Base-by-base conservation (phyloP, 2,329 filamentous ascomycete genomes). In the Pseudogymnoascus sp. region DNA sequence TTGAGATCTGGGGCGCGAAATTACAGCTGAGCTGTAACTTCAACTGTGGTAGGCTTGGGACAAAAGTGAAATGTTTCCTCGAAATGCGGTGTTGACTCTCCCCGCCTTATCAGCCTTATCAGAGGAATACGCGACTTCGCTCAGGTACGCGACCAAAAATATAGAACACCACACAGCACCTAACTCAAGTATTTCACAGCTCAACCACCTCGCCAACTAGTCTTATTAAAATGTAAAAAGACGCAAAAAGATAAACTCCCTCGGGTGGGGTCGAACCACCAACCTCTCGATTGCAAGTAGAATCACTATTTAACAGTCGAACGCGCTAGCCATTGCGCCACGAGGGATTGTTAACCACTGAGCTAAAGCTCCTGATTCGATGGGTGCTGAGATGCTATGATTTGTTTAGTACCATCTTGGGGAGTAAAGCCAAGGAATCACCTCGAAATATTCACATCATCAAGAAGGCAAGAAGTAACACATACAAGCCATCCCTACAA, bases 291-390 rank as follows among this genome's bases (percentile, higher is more conserved):
- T 60, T 56, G 47, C 47, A 33, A 56, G n/a, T 16, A 50, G 16
- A 18, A 56, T 56, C 12, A 56, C 25, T 56, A 16, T 33, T 53
- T 60, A 60, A 60, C 59, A 60, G 59, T 60, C 59, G 59, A 60
- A 60, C 59, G 59, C 59, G 59, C 59, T 60, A 60, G 59, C 59
- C 59, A 60, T 60, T 60, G 59, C 59, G 59, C 59, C 59, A 60
- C 59, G 59, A 60, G 59, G 59, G 59, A 60, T 40, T 37, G 18
- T 60, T 40, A 40, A 60, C 47, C 47, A 56, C 25, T 56, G 47
- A 56, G 47, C 47, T 56, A 56, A 18, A 56, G 47, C 25, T 33
- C 47, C 16, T 33, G 47, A 12, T 12, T 56, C n/a, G 47, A 56
- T 33, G 47, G 47, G 4, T 56, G 47, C 47, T 56, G 4, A 31